A percentile compares a stretch with the other conserved stretches of the same genome.
phyloP scores from a whole-genome alignment of 2,329 filamentous ascomycete species.

The Phyllosticta citrichinensis region DNA sequence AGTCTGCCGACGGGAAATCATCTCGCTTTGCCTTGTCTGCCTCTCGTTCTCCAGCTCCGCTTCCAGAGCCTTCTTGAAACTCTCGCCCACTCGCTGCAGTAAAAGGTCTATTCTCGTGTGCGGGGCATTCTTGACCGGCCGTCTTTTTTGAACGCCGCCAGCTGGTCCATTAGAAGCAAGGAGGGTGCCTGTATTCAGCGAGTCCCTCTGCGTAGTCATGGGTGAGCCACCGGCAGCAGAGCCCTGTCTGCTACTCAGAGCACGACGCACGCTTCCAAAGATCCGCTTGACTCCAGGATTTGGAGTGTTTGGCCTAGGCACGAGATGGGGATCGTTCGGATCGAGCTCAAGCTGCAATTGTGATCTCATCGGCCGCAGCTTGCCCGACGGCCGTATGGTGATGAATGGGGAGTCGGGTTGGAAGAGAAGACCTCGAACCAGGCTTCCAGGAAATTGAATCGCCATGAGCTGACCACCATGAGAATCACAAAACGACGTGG shows the following conservation, averaged over 20 bases:
- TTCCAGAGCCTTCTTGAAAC: slow-evolving; percentile 66
- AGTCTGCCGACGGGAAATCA: background rate
- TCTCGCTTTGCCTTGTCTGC: slow-evolving; percentile 9
- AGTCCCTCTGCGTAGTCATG: slow-evolving; percentile 1
- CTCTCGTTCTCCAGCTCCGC: slow-evolving; percentile 42
- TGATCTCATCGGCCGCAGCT: slow-evolving; percentile 21
- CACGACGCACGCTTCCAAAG: slow-evolving; percentile 75
- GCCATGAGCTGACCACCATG: background rate
- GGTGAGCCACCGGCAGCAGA: slow-evolving; percentile 5
- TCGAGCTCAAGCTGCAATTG: slow-evolving; percentile 22
- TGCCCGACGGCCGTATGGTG: slow-evolving; percentile 34
- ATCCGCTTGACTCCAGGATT: slow-evolving; percentile 72
- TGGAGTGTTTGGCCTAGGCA: slow-evolving; percentile 14
- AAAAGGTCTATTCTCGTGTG: slow-evolving; percentile 70
- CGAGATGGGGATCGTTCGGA: slow-evolving; percentile 13
- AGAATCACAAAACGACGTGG: background rate
- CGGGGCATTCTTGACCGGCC: slow-evolving; percentile 10
- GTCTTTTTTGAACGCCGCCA: slow-evolving; percentile 10
- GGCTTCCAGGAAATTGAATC: slow-evolving; percentile 61
- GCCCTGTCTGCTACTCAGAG: slow-evolving; percentile 52
- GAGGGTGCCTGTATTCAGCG: background rate
- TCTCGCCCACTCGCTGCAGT: slow-evolving; percentile 66
- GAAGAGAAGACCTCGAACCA: slow-evolving; percentile 78
- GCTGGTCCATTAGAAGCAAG: background rate
- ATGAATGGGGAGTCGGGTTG: slow-evolving; percentile 77